Percentiles rank a stretch among this genome's conserved stretches.
These are phyloP conservation scores for Glebionis coronaria DNA, from an alignment of 129 eudicot species.

Conservation along the genomic window DNA sequence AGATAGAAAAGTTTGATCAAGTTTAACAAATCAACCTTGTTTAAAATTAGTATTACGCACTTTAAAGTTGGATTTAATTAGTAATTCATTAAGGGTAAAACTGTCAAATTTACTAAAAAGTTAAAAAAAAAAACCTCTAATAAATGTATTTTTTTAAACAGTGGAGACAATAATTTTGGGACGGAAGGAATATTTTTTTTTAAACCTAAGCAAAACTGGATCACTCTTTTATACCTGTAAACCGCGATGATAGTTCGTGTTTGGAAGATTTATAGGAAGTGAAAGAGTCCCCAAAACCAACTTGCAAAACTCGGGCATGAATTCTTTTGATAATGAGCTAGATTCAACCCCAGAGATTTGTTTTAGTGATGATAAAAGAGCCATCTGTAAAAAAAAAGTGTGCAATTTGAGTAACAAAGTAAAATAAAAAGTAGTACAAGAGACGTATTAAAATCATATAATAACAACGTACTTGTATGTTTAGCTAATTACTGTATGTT, in stretches of 20 bases:
- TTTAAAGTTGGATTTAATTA: no score
- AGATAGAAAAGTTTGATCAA: no score
- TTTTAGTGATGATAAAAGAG: slow-evolving; percentile 72
- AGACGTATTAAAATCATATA: background rate
- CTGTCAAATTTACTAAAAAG: no score
- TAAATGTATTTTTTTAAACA: no score
- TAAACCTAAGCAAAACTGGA: background rate
- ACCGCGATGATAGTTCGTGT: slow-evolving; percentile 70
- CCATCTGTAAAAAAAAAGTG: slow-evolving; percentile 61
- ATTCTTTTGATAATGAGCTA: slow-evolving; percentile 48
- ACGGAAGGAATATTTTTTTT: no score
- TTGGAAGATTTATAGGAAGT: slow-evolving; percentile 89
- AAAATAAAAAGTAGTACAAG: slow-evolving; percentile 1
- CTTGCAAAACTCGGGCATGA: slow-evolving; percentile 90
- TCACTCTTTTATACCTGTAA: slow-evolving; percentile 53
- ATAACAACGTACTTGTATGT: no score
- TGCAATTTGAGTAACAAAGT: slow-evolving; percentile 18
- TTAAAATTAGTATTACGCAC: no score
- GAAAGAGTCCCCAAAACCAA: slow-evolving; percentile 93
- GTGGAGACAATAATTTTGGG: no score
- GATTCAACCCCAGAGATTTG: slow-evolving; percentile 85
- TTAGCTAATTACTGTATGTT: no score
- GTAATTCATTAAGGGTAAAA: no score
- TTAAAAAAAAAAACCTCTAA: no score
- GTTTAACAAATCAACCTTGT: no score